phyloP scores from a whole-genome alignment of 2,329 filamentous ascomycete genomes.

The Knoxdaviesia capensis region DNA sequence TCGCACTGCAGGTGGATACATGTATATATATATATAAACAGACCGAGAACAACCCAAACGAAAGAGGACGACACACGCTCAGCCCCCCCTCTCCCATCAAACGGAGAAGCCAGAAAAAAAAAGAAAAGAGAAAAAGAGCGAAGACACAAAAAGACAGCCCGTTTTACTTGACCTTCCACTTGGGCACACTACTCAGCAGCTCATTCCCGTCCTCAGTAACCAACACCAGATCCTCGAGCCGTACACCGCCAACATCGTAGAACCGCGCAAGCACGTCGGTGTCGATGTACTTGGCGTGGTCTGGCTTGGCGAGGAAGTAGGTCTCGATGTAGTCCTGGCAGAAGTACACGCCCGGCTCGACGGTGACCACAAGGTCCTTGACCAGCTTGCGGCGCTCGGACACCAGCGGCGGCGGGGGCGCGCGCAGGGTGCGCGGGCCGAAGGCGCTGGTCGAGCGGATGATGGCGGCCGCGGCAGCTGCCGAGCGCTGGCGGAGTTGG shows the following conservation, averaged over 20 bases:
- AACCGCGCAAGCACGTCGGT: slow-evolving; percentile 42
- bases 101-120: background rate
- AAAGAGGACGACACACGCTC: background rate
- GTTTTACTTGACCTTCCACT: slow-evolving; percentile 34
- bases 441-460: slow-evolving; percentile 1
- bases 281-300: slow-evolving; percentile 45
- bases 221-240: slow-evolving; percentile 81
- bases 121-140: background rate
- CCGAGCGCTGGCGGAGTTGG: too few relatives aligned
- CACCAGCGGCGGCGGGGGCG: slow-evolving; percentile 9
- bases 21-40: slow-evolving; percentile 1
- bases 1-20: background rate
- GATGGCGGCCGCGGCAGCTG: background rate
- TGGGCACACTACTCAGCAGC: slow-evolving; percentile 65
- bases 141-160: slow-evolving; percentile 5
- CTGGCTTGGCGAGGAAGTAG: slow-evolving; percentile 38
- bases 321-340: slow-evolving; percentile 52
- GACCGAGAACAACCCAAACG: background rate
- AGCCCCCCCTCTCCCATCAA: too few relatives aligned
- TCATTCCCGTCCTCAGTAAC: slow-evolving; percentile 63
- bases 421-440: slow-evolving; percentile 1
- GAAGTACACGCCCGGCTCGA: slow-evolving; percentile 70
- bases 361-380: slow-evolving; percentile 51
- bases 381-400: slow-evolving; percentile 21
- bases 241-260: slow-evolving; percentile 67